A percentile compares a stretch with the other conserved stretches of the same genome.
phyloP scores from a whole-genome alignment of 2,329 filamentous ascomycete genomes.

The Penicillium freii region DNA sequence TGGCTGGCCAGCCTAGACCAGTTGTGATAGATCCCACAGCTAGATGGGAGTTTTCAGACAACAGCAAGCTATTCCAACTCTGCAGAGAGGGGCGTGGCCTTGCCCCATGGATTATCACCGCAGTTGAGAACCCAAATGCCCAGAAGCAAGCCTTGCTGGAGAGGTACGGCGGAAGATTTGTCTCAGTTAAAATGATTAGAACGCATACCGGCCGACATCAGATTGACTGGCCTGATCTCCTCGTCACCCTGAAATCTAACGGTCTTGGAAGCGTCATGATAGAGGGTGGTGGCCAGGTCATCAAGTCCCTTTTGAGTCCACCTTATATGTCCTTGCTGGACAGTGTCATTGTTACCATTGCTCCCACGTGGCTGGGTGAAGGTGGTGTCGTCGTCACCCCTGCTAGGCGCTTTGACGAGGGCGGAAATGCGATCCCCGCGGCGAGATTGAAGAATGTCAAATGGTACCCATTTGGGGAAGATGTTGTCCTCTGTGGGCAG shows the following conservation, averaged over 20 bases:
- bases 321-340: slow-evolving; percentile 59
- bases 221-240: slow-evolving; percentile 60
- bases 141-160: slow-evolving; percentile 25
- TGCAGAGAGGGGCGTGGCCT: slow-evolving; percentile 62
- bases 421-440: slow-evolving; percentile 59
- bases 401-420: slow-evolving; percentile 50
- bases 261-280: slow-evolving; percentile 79
- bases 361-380: slow-evolving; percentile 79
- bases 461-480: slow-evolving; percentile 76
- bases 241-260: slow-evolving; percentile 54
- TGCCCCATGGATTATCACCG: slow-evolving; percentile 67
- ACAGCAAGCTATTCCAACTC: slow-evolving; percentile 64
- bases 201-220: slow-evolving; percentile 14
- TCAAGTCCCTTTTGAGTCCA: slow-evolving; percentile 70
- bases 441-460: slow-evolving; percentile 57
- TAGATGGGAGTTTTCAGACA: slow-evolving; percentile 62
- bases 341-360: slow-evolving; percentile 81
- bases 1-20: slow-evolving; percentile 67
- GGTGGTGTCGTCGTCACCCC: slow-evolving; percentile 80
- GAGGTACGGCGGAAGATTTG: slow-evolving; percentile 32
- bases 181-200: slow-evolving; percentile 24
- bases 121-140: slow-evolving; percentile 12
- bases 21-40: slow-evolving; percentile 74
- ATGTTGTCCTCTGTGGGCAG: slow-evolving; percentile 75
- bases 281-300: slow-evolving; percentile 78